Conservation (phyloP, 768 basidiomycete genomes). For the Agaricus subrufescens region DNA sequence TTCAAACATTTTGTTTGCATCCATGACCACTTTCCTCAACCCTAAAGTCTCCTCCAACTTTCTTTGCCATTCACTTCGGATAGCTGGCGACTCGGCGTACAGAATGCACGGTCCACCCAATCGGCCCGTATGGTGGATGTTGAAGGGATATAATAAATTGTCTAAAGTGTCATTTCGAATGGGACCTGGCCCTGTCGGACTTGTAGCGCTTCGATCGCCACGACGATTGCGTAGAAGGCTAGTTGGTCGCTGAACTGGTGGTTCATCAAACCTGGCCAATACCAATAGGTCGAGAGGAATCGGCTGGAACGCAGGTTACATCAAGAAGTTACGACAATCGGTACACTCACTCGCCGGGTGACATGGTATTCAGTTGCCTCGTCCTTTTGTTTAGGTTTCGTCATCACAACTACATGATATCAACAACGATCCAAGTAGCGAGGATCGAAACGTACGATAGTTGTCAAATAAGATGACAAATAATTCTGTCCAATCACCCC, state of each 20-base stretch:
- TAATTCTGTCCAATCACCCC: constrained; percentile 88
- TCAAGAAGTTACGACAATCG: constrained; percentile 2
- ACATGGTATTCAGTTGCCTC: constrained; percentile 73
- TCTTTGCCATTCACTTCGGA: constrained; percentile 82
- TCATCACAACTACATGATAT: constrained; percentile 71
- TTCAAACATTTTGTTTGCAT: constrained; percentile 94
- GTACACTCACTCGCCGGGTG: constrained; percentile 61
- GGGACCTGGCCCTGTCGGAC: constrained; percentile 14
- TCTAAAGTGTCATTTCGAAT: constrained; percentile 42
- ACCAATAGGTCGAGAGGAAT: constrained; percentile 90
- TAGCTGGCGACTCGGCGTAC: constrained; percentile 77
- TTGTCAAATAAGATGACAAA: constrained; percentile 93
- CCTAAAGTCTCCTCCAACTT: constrained; percentile 88
- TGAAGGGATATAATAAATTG: constrained; percentile 81
- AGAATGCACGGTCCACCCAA: constrained; percentile 83
- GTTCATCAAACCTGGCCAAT: constrained; percentile 78
- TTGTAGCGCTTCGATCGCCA: constrained; percentile 25
- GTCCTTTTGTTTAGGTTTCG: constrained; percentile 78
- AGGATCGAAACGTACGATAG: constrained; percentile 57
- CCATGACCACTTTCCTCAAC: constrained; percentile 80
- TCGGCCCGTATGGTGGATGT: constrained; percentile 84
- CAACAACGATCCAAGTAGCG: constrained; percentile 11
- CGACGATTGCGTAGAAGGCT: constrained; percentile 69
- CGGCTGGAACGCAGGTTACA: constrained; percentile 46
- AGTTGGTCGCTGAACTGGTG: constrained; percentile 67